Conservation (phyloP, 2,329 filamentous ascomycete genomes). For the Neoscytalidium dimidiatum region DNA sequence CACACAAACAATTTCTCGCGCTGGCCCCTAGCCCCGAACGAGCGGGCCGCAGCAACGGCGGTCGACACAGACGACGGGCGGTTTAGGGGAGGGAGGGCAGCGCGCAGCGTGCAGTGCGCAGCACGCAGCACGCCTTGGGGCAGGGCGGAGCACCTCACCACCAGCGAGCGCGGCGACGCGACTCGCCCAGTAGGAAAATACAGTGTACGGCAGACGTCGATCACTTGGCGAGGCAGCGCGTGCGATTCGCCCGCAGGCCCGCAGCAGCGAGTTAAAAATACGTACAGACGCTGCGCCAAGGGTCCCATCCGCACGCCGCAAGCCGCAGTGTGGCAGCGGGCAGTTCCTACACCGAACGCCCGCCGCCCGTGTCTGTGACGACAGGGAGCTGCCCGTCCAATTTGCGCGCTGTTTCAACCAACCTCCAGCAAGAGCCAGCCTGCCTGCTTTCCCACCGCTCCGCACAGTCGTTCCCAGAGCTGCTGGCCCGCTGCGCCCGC, state of each 20-base stretch:
- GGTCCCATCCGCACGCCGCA: no score
- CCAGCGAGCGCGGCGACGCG: neutral
- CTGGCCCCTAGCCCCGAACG: conserved; percentile 1
- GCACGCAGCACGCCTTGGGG: neutral
- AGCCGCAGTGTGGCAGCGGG: conserved; percentile 8
- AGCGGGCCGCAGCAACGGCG: neutral
- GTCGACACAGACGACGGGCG: neutral
- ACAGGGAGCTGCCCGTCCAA: conserved; percentile 13
- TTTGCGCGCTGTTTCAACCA: conserved; percentile 11
- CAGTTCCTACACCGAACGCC: conserved; percentile 2
- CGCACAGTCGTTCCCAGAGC: neutral
- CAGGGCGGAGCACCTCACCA: neutral
- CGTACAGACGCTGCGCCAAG: conserved; percentile 4
- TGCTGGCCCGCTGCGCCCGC: neutral
- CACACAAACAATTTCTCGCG: conserved; percentile 13
- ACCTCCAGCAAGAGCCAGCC: neutral
- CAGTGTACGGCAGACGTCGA: conserved; percentile 1
- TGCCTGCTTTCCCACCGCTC: neutral
- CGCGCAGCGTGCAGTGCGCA: no score
- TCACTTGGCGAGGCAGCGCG: neutral
- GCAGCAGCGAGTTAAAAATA: conserved; percentile 2
- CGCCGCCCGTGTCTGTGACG: conserved; percentile 13
- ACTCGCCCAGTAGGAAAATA: neutral
- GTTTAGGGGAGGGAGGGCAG: neutral
- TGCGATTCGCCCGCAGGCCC: neutral